Conservation (phyloP, 129 eudicot genomes). For the Flaveria robusta region DNA sequence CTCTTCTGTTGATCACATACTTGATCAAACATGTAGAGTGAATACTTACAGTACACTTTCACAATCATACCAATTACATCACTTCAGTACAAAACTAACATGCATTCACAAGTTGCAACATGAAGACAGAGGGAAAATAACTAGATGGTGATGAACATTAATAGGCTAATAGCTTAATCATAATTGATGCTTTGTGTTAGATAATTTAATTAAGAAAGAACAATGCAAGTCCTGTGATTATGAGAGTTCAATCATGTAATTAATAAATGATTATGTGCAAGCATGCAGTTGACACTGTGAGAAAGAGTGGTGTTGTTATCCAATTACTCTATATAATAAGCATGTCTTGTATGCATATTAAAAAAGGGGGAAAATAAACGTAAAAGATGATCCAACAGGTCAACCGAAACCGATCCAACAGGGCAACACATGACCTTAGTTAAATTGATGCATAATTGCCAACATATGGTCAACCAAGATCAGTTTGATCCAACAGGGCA, state of each 20-base stretch:
- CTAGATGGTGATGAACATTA: neutral
- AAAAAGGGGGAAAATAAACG: neutral
- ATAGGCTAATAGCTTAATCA: too few relatives aligned
- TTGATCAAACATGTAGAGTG: neutral
- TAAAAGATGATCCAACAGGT: conserved; percentile 11
- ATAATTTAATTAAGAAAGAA: neutral
- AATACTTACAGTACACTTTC: neutral
- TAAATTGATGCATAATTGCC: neutral
- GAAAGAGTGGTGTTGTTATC: neutral
- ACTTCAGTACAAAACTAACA: neutral
- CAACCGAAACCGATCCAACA: neutral
- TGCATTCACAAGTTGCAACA: neutral
- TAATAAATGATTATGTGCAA: neutral
- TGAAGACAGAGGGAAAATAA: neutral
- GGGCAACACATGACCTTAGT: neutral
- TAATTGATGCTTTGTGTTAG: neutral
- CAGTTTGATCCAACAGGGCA: neutral
- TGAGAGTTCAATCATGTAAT: conserved; percentile 17
- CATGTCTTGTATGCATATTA: neutral
- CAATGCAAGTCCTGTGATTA: neutral
- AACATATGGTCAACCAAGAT: neutral
- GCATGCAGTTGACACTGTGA: conserved; percentile 3
- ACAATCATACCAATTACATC: conserved; percentile 4
- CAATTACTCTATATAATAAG: neutral
- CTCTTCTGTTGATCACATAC: neutral